These are phyloP conservation scores for Neofusicoccum ribis DNA, from an alignment of 2,329 filamentous ascomycete genomes.

Conservation along the genomic window DNA sequence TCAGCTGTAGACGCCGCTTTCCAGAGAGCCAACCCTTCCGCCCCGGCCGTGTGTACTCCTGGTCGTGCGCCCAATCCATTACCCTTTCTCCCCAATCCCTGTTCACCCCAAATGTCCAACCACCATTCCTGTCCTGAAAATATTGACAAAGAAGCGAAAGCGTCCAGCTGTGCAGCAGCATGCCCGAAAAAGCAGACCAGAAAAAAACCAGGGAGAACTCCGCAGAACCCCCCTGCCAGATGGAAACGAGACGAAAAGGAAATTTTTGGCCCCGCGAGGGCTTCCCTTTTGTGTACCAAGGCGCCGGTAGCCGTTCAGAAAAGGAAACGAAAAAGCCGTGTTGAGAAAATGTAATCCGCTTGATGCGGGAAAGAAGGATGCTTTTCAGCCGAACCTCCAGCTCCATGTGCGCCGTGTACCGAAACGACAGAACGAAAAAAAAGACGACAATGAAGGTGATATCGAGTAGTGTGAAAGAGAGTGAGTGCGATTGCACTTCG, in stretches of 20 bases:
- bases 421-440: neutral
- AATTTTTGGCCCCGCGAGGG: constrained; percentile 4
- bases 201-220: neutral
- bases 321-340: neutral
- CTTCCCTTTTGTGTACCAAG: constrained; percentile 14
- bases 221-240: neutral
- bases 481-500: neutral
- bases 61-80: constrained; percentile 4
- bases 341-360: constrained; percentile 8
- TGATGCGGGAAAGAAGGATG: neutral
- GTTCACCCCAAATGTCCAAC: neutral
- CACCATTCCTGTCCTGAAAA: neutral
- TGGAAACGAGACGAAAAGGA: constrained; percentile 1
- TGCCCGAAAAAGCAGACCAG: neutral
- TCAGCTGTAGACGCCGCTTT: constrained; percentile 4
- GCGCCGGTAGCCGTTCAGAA: constrained; percentile 7
- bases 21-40: neutral
- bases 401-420: neutral
- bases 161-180: constrained; percentile 2
- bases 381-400: constrained; percentile 4
- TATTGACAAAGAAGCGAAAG: constrained; percentile 14
- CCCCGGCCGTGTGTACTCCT: constrained; percentile 2
- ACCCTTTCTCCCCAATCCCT: neutral
- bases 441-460: constrained; percentile 6
- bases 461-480: constrained; percentile 1